A percentile compares a stretch with the other conserved stretches of the same genome.
Conservation (phyloP, 768 basidiomycete species). For the Xerocomellus chrysenteron region DNA sequence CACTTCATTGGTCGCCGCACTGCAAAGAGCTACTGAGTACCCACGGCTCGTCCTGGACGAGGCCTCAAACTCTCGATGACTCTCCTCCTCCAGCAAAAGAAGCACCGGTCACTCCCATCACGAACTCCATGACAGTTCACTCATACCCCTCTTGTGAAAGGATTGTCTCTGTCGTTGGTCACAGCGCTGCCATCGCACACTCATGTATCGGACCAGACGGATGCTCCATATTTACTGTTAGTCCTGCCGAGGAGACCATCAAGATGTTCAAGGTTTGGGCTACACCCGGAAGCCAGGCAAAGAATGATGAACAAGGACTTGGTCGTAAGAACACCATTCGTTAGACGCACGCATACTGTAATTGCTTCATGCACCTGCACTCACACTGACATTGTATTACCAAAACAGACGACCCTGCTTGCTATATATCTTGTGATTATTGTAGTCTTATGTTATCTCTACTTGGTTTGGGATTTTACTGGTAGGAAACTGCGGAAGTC, state of each 20-base stretch:
- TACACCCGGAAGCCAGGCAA: constrained; percentile 18
- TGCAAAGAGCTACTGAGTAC: constrained; percentile 85
- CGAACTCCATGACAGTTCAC: constrained; percentile 49
- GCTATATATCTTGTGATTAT: constrained; percentile 8
- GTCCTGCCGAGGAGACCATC: constrained; percentile 63
- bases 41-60: constrained; percentile 47
- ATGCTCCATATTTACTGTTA: constrained; percentile 62
- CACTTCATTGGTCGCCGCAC: constrained; percentile 68
- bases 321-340: constrained; percentile 27
- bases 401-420: background rate
- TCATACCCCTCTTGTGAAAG: constrained; percentile 53
- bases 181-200: constrained; percentile 53
- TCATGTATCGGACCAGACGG: constrained; percentile 65
- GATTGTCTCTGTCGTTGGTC: constrained; percentile 56
- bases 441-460: constrained; percentile 10
- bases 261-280: constrained; percentile 75
- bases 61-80: constrained; percentile 18
- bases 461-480: background rate
- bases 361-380: constrained; percentile 4
- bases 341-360: constrained; percentile 9
- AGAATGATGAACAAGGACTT: constrained; percentile 21
- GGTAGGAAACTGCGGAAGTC: background rate
- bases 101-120: constrained; percentile 26
- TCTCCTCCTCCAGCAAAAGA: constrained; percentile 23
- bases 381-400: constrained; percentile 9